A percentile compares a stretch with the other conserved stretches of the same genome.
Conservation (phyloP, 768 basidiomycete species). For the Boletus edulis region DNA sequence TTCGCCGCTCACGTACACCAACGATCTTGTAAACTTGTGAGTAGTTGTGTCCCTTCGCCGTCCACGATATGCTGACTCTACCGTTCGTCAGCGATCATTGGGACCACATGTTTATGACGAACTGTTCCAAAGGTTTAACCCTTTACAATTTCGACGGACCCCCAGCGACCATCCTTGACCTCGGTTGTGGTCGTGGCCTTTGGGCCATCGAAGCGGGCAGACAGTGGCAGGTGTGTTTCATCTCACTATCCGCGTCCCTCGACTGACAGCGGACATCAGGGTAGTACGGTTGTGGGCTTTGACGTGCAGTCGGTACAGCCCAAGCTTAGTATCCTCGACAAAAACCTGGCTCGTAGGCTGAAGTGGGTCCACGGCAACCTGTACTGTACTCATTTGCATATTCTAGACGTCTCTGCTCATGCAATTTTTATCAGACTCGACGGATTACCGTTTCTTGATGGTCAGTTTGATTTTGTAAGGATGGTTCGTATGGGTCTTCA, state of each 20-base stretch:
- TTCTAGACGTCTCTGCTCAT: constrained; percentile 7
- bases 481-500: constrained; percentile 63
- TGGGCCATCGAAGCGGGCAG: constrained; percentile 72
- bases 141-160: constrained; percentile 51
- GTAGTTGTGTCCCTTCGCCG: constrained; percentile 20
- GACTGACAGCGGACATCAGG: constrained; percentile 32
- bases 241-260: not conserved
- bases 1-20: constrained; percentile 53
- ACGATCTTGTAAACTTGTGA: constrained; percentile 54
- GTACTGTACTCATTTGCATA: constrained; percentile 35
- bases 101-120: constrained; percentile 64
- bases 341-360: constrained; percentile 47
- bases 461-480: constrained; percentile 64
- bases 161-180: constrained; percentile 56
- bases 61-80: not conserved
- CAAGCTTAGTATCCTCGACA: constrained; percentile 33
- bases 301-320: constrained; percentile 60
- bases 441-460: constrained; percentile 54
- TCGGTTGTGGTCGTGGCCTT: constrained; percentile 69
- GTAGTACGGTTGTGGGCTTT: constrained; percentile 55
- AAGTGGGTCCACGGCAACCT: constrained; percentile 69
- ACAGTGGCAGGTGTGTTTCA: constrained; percentile 54
- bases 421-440: constrained; percentile 48
- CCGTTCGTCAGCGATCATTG: constrained; percentile 56
- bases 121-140: constrained; percentile 48